Base-by-base conservation (phyloP, 495 filamentous ascomycete species). In the Venustampulla echinocandica region DNA sequence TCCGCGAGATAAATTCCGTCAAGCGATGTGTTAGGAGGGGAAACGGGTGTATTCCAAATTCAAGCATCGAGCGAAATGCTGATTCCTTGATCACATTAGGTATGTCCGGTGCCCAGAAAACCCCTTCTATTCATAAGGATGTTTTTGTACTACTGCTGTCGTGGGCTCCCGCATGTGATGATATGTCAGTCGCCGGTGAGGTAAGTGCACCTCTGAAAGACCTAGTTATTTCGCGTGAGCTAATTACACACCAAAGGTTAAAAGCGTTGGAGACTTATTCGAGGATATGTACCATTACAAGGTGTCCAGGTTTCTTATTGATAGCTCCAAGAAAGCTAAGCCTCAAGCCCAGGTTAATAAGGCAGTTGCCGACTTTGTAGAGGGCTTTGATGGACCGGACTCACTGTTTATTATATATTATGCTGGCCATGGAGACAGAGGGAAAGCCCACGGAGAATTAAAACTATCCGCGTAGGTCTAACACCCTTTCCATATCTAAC, bases 391-490 rank as follows among this genome's bases (percentile, higher is more conserved):
- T 17, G 39, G 23, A 11, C 10, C 15, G 14, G n/a, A 44, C 37
- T 39, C 50, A 34, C 33, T 56, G 1, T 43, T 56, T 6, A 56
- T 56, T 24, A 40, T 56, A 1, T 56, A 56, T 33, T 56, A 56
- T 38, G 54, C 54, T 30, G 54, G 54, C 3, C 54, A 56, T 44
- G 54, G 54, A 11, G 37, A 17, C 10, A 27, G 42, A 11, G 47
- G 44, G 15, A 28, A 25, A 20, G 4, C 20, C 10, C n/a, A 15
- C 14, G 36, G 32, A 39, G 10, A 10, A 32, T 17, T 52, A 9
- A 5, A 14, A 27, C 25, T 52, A 7, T 22, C 45, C 14, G 34
- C 18, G 41, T 37, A 30, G 40, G 42, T 28, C 15, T n/a, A 30
- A n/a, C 27, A 30, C 7, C 27, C 27, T 30, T 30, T 30, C n/a